Evolutionary conservation across 805 yeast genomes (phyloP).

Genomic region (Metschnikowia peoriensis): DNA sequence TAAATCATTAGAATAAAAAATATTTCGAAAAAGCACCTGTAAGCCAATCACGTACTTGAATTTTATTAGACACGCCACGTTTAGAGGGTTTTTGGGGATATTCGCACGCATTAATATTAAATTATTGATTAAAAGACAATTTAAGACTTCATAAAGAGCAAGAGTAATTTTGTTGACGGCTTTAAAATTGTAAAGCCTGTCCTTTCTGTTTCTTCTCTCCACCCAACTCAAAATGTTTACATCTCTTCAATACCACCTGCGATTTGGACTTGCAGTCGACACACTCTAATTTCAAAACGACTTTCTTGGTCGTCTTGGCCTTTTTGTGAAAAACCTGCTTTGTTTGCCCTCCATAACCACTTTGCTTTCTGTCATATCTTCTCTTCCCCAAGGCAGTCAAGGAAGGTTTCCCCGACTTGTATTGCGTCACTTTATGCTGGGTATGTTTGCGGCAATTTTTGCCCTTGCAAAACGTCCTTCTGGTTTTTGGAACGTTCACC

Average conservation of each 20-base stretch:
- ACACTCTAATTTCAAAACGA: slow-evolving; percentile 98
- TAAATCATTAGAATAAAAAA: slow-evolving; percentile 4
- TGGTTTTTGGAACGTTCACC: slow-evolving; percentile 23
- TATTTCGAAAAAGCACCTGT: too few relatives aligned
- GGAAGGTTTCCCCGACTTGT: slow-evolving; percentile 99
- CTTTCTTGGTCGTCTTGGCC: slow-evolving; percentile 99
- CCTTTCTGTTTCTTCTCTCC: slow-evolving; percentile 99
- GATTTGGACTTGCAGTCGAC: slow-evolving; percentile 97
- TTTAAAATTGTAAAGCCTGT: slow-evolving; percentile 90
- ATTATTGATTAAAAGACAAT: too few relatives aligned
- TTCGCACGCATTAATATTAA: too few relatives aligned
- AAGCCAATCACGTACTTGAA: neutral
- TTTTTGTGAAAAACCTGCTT: slow-evolving; percentile 99
- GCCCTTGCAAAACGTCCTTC: slow-evolving; percentile 99
- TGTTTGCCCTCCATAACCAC: slow-evolving; percentile 99
- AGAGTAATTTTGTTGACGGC: too few relatives aligned
- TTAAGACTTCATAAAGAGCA: too few relatives aligned
- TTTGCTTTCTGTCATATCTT: slow-evolving; percentile 99
- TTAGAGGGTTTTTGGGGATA: too few relatives aligned
- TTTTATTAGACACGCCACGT: too few relatives aligned
- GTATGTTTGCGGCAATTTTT: slow-evolving; percentile 98
- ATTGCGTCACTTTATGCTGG: slow-evolving; percentile 99
- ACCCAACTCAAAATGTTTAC: slow-evolving; percentile 99
- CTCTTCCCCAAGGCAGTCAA: slow-evolving; percentile 99
- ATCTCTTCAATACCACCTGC: slow-evolving; percentile 96